Evolutionary conservation across 192 early-diverging fungal species (phyloP).

Genomic region (Spizellomyces punctatus): DNA sequence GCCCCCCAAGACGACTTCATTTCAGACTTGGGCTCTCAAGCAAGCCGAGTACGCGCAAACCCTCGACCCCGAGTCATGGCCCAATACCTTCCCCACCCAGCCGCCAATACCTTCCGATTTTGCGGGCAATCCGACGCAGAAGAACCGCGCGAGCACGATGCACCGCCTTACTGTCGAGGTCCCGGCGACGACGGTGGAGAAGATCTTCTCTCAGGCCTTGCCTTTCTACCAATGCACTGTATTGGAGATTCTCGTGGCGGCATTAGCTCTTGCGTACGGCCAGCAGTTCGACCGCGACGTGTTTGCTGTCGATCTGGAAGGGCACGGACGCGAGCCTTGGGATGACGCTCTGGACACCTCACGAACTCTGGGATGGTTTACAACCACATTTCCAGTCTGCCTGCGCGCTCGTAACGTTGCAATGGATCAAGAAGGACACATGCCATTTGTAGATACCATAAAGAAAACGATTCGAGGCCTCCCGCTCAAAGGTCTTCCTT

Average conservation of each 20-base stretch:
- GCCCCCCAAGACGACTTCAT: no score
- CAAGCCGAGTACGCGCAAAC: no score
- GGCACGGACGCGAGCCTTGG: constrained; percentile 31
- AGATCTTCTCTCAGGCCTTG: not conserved
- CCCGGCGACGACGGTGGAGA: not conserved
- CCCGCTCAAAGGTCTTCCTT: no score
- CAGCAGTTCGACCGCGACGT: not conserved
- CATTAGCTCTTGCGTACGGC: constrained; percentile 13
- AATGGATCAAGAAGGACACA: no score
- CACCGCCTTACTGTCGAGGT: not conserved
- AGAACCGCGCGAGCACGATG: not conserved
- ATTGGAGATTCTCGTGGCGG: constrained; percentile 17
- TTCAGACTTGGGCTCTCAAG: no score
- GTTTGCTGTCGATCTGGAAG: constrained; percentile 22
- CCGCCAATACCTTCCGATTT: constrained; percentile 1
- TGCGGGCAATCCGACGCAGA: not conserved
- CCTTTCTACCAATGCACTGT: constrained; percentile 6
- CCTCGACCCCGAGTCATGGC: constrained; percentile 10
- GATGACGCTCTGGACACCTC: constrained; percentile 5
- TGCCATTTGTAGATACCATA: no score
- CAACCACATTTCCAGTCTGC: constrained; percentile 21
- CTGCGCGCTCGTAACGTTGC: no score
- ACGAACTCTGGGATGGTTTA: constrained; percentile 43
- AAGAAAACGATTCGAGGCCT: no score
- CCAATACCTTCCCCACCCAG: not conserved